phyloP scores from a whole-genome alignment of 805 yeast genomes.

The Candida tibetensis region DNA sequence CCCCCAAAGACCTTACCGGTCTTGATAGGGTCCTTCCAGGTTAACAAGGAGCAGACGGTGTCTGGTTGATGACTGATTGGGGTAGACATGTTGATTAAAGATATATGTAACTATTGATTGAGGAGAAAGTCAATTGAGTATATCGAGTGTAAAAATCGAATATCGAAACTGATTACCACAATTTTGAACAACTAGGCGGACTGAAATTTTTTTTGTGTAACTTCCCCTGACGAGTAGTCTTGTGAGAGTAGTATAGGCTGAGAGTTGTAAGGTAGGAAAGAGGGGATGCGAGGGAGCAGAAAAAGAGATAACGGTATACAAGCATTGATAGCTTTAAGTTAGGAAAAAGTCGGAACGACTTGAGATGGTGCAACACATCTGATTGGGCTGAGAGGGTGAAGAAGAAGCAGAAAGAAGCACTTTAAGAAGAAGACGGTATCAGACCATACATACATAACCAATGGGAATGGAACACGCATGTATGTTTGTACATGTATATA shows the following conservation, averaged over 20 bases:
- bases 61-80: background rate
- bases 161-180: background rate
- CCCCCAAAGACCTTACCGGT: constrained; percentile 77
- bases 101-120: background rate
- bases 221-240: background rate
- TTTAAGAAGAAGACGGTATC: no score
- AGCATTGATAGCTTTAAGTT: no score
- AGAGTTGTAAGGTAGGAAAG: no score
- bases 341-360: background rate
- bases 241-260: background rate
- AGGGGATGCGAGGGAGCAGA: no score
- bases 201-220: background rate
- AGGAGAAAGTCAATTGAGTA: background rate
- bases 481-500: no score
- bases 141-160: background rate
- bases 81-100: background rate
- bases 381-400: no score
- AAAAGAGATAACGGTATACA: no score
- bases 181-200: background rate
- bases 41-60: constrained; percentile 42
- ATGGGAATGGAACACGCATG: no score
- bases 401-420: no score
- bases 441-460: no score
- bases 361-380: no score
- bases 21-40: constrained; percentile 73